These are phyloP conservation scores for Fusarium fujikuroi DNA, from an alignment of 2,329 filamentous ascomycete genomes.

Conservation along the genomic window DNA sequence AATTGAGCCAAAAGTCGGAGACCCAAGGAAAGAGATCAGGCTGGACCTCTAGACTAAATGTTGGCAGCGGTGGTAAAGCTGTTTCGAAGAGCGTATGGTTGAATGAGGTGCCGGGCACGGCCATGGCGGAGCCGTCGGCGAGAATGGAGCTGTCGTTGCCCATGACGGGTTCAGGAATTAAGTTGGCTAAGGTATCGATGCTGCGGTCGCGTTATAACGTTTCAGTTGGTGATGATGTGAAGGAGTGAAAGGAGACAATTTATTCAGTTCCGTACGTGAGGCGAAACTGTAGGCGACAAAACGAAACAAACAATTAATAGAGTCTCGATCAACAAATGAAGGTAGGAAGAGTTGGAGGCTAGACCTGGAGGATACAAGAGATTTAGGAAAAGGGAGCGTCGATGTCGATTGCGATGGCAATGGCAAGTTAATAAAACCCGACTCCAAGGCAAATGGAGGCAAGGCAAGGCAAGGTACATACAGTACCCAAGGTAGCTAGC, in stretches of 20 bases:
- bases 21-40: constrained; percentile 80
- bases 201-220: constrained; percentile 18
- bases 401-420: constrained; percentile 20
- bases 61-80: constrained; percentile 81
- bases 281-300: constrained; percentile 1
- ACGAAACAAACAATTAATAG: constrained; percentile 26
- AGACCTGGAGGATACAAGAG: constrained; percentile 21
- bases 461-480: background rate
- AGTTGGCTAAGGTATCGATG: constrained; percentile 9
- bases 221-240: background rate
- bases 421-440: constrained; percentile 35
- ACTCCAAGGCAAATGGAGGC: background rate
- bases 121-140: constrained; percentile 53
- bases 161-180: constrained; percentile 48
- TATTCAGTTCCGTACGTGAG: constrained; percentile 7
- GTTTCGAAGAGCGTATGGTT: constrained; percentile 67
- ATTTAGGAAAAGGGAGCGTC: constrained; percentile 37
- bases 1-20: constrained; percentile 81
- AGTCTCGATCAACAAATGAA: constrained; percentile 28
- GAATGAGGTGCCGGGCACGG: constrained; percentile 39
- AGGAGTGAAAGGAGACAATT: constrained; percentile 12
- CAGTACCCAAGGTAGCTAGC: background rate
- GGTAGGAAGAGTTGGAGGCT: constrained; percentile 10
- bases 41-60: constrained; percentile 78
- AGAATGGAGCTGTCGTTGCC: constrained; percentile 50